Base-by-base conservation (phyloP, 139 green algal genomes). In the Chlorella ohadii region DNA sequence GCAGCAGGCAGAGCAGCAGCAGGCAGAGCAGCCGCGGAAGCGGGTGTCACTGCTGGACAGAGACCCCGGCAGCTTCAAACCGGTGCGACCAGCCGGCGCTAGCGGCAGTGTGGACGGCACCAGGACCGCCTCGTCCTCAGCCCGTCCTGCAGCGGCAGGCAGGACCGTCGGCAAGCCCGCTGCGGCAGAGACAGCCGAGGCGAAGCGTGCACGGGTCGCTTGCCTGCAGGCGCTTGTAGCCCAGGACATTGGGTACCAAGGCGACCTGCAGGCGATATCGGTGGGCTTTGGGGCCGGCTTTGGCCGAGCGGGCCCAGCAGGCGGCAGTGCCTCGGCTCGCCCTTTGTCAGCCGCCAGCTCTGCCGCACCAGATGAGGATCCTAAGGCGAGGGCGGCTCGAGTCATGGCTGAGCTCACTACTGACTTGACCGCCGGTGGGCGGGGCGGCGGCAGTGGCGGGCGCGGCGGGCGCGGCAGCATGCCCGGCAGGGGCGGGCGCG, bases 1-100 rank as follows among this genome's bases (percentile, higher is more conserved):
- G 44, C 72, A 63, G 51, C 31, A 31, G 22, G 23, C 19, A 31
- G 22, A 47, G 31, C 55, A 23, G 51, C 31, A 51, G 55, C 17
- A 39, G 72, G 16, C 44, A 4, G 36, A 61, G 74, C 74, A 28
- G 74, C 51, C 74, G 19, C 55, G 74, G 4, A 34, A 34, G 36
- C 59, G 59, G 7, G 76, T 82, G 36, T 72, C 57, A 12, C 25
- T 82, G 25, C 15, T 82, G 38, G 36, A 82, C 2, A 33, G 76
- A 16, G 36, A 56, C 27, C 36, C 63, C 3, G 76, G 76, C 34
- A 33, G 57, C 38, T 82, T 82, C 76, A 82, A 82, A 38, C 57
- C 76, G 0, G 76, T 82, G 36, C 57, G 76, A 6, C 17, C 41
- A 28, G 38, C 41, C 12, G 36, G 57, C 28, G 25, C 25, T 19